These are phyloP conservation scores for Apiotrichum gracile DNA, from an alignment of 1,284 basidiomycete genomes.

Conservation along the genomic window DNA sequence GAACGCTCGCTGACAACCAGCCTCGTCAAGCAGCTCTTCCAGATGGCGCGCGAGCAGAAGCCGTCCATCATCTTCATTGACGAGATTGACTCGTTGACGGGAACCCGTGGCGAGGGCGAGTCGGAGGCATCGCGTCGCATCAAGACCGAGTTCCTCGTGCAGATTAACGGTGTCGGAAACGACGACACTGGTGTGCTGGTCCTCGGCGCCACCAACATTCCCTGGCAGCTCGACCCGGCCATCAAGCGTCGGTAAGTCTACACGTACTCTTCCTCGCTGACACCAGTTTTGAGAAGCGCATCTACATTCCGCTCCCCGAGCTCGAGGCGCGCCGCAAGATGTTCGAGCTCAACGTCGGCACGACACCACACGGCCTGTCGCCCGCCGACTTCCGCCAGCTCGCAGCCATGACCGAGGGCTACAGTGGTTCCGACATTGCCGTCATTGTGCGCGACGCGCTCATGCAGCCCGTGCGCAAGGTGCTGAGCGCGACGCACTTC, in stretches of 20 bases:
- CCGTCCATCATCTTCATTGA: conserved; percentile 99
- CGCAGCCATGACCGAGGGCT: conserved; percentile 84
- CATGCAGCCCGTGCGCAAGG: conserved; percentile 98
- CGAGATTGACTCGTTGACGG: conserved; percentile 94
- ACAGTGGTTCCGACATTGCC: conserved; percentile 92
- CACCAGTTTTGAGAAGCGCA: conserved; percentile 85
- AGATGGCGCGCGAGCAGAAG: conserved; percentile 92
- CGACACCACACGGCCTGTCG: conserved; percentile 79
- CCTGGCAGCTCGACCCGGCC: conserved; percentile 93
- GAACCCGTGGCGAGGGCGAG: conserved; percentile 91
- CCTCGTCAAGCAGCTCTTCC: conserved; percentile 92
- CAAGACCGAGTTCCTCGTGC: conserved; percentile 94
- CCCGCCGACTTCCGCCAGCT: conserved; percentile 74
- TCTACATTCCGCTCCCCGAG: conserved; percentile 96
- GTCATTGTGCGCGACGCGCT: conserved; percentile 93
- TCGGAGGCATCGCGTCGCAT: conserved; percentile 92
- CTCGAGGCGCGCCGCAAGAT: conserved; percentile 87
- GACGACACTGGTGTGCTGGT: conserved; percentile 97
- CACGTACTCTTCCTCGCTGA: not conserved
- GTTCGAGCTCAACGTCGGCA: conserved; percentile 94
- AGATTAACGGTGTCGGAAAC: conserved; percentile 96
- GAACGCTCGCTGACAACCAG: conserved; percentile 47
- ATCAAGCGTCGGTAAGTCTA: conserved; percentile 80
- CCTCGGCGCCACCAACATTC: conserved; percentile 96
- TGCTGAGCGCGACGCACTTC: conserved; percentile 93